These are phyloP conservation scores for Pyrus hybrid DNA, from an alignment of 331 rosid genomes.

Conservation along the genomic window DNA sequence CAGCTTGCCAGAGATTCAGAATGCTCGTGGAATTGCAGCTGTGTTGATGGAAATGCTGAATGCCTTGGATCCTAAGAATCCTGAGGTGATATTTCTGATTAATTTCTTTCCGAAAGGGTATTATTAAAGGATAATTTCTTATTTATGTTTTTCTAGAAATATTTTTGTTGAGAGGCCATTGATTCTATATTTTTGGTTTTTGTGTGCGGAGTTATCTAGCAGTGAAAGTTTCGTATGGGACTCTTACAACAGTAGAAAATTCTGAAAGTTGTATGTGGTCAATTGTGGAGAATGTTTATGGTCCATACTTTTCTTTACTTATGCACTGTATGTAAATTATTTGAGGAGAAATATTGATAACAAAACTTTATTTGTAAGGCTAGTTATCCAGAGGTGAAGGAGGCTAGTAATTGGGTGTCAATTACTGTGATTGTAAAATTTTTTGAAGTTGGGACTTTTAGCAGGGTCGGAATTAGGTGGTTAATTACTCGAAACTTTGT, in stretches of 20 bases:
- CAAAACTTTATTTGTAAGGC: not conserved
- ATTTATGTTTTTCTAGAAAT: not conserved
- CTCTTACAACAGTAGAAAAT: not conserved
- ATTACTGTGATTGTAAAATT: not conserved
- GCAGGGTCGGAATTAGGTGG: not conserved
- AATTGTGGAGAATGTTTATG: not conserved
- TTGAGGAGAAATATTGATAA: not conserved
- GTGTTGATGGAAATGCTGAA: slow-evolving; percentile 80
- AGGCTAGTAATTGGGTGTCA: not conserved
- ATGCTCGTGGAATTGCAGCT: slow-evolving; percentile 67
- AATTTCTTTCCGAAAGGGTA: not conserved
- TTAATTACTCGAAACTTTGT: not conserved
- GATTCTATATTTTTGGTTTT: not conserved
- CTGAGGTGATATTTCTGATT: slow-evolving; percentile 40
- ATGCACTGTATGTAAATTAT: not conserved
- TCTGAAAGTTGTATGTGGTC: not conserved
- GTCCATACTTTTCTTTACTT: not conserved
- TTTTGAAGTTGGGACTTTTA: not conserved
- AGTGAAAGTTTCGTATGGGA: not conserved
- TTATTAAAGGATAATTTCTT: not conserved
- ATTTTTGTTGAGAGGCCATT: not conserved
- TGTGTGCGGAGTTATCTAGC: not conserved
- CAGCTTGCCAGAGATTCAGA: slow-evolving; percentile 78
- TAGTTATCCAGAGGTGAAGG: not conserved
- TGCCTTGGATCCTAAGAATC: slow-evolving; percentile 72